These are phyloP conservation scores for Apiospora saccharicola DNA, from an alignment of 2,329 filamentous ascomycete species.

Conservation along the genomic window DNA sequence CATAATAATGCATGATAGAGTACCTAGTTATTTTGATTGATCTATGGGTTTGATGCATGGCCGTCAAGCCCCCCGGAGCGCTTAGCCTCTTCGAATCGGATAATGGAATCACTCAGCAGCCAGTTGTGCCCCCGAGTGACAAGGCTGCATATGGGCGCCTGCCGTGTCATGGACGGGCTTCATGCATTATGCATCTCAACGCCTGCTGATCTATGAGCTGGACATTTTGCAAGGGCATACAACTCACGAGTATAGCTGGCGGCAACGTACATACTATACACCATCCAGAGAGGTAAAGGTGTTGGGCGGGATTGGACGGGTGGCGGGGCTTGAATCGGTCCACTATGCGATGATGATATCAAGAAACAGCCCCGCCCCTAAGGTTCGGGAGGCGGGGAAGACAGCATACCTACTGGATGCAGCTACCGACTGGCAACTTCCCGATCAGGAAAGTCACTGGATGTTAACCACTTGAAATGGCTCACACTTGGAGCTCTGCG, in stretches of 20 bases:
- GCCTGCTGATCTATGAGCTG: background rate
- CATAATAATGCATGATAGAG: background rate
- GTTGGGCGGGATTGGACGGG: background rate
- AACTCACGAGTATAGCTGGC: background rate
- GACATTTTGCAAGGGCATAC: too few relatives aligned
- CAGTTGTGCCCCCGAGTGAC: background rate
- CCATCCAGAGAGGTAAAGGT: background rate
- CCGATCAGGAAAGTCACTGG: background rate
- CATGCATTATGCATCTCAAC: constrained; percentile 1
- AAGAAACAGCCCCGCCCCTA: background rate
- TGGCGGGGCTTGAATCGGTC: background rate
- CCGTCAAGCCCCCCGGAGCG: background rate
- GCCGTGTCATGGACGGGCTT: background rate
- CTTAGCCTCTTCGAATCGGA: constrained; percentile 8
- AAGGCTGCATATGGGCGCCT: background rate
- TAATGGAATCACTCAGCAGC: background rate
- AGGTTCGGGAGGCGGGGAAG: background rate
- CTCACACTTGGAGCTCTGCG: background rate
- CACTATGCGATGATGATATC: constrained; percentile 7
- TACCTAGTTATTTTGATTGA: background rate
- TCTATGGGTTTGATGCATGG: background rate
- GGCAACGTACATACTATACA: background rate
- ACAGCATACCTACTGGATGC: constrained; percentile 1
- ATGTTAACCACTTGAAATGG: background rate
- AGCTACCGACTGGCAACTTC: background rate